These are phyloP conservation scores for Xylaria castorea DNA, from an alignment of 495 filamentous ascomycete genomes.

Conservation along the genomic window DNA sequence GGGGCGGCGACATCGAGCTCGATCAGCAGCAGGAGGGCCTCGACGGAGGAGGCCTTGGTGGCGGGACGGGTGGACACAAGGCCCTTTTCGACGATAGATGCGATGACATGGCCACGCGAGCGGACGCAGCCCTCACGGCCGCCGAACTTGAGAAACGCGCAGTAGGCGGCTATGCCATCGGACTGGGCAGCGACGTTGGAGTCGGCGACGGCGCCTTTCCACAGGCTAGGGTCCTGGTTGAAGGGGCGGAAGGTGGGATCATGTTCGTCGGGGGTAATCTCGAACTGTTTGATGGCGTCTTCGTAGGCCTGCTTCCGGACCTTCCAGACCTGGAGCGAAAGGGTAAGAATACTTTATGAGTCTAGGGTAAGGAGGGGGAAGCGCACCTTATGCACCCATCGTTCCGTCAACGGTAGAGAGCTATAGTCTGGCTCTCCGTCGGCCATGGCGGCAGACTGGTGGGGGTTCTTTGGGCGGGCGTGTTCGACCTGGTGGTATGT, in stretches of 20 bases:
- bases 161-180: slow-evolving; percentile 85
- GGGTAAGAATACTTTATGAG: background rate
- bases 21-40: slow-evolving; percentile 86
- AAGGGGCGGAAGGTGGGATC: slow-evolving; percentile 87
- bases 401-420: slow-evolving; percentile 78
- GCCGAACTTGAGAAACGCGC: slow-evolving; percentile 88
- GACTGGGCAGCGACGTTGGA: slow-evolving; percentile 98
- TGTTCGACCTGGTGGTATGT: background rate
- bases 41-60: slow-evolving; percentile 84
- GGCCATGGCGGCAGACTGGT: slow-evolving; percentile 57
- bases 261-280: slow-evolving; percentile 83
- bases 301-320: slow-evolving; percentile 95
- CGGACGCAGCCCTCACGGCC: slow-evolving; percentile 79
- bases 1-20: slow-evolving; percentile 88
- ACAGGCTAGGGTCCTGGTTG: slow-evolving; percentile 80
- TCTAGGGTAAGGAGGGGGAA: background rate
- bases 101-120: slow-evolving; percentile 76
- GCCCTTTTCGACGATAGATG: slow-evolving; percentile 88
- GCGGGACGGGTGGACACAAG: slow-evolving; percentile 84
- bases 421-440: slow-evolving; percentile 84
- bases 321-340: slow-evolving; percentile 79
- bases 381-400: slow-evolving; percentile 85
- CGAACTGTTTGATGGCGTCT: slow-evolving; percentile 85
- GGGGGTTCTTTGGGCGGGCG: slow-evolving; percentile 8
- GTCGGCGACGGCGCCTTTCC: slow-evolving; percentile 92